Conservation (phyloP, 306 rosid genomes). For the Cicer judaicum region DNA sequence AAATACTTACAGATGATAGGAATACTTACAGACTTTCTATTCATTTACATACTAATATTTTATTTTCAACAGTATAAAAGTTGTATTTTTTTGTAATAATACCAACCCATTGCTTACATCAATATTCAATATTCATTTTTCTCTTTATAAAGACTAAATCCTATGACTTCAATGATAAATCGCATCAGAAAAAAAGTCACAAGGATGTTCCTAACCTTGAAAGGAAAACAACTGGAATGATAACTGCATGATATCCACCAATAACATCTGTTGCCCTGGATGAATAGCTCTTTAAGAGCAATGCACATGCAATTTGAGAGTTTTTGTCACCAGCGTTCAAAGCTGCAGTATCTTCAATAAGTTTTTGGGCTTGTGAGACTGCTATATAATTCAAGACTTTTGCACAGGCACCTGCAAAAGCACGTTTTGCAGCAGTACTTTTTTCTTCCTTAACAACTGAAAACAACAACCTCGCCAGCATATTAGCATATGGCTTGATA, state of each 20-base stretch:
- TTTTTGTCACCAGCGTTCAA: constrained; percentile 81
- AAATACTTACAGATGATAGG: no score
- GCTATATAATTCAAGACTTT: constrained; percentile 65
- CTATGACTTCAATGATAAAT: constrained; percentile 8
- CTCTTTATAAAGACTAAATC: constrained; percentile 4
- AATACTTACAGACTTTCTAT: no score
- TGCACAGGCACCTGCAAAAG: constrained; percentile 90
- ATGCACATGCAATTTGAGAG: constrained; percentile 87
- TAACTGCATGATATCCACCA: constrained; percentile 71
- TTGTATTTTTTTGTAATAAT: neutral
- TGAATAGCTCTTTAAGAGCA: constrained; percentile 76
- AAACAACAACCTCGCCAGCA: constrained; percentile 77
- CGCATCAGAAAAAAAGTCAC: constrained; percentile 28
- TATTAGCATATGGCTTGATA: constrained; percentile 79
- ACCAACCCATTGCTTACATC: neutral
- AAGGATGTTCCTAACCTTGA: constrained; percentile 69
- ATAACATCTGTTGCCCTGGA: constrained; percentile 84
- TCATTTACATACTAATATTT: no score
- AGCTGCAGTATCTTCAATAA: constrained; percentile 81
- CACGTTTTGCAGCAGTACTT: constrained; percentile 84
- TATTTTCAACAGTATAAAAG: neutral
- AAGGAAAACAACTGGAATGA: constrained; percentile 79
- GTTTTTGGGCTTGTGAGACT: constrained; percentile 71
- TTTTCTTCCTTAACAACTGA: constrained; percentile 86
- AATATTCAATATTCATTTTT: neutral